Evolutionary conservation across 257 asterid species (phyloP).

Genomic region (Eustoma russellianum): DNA sequence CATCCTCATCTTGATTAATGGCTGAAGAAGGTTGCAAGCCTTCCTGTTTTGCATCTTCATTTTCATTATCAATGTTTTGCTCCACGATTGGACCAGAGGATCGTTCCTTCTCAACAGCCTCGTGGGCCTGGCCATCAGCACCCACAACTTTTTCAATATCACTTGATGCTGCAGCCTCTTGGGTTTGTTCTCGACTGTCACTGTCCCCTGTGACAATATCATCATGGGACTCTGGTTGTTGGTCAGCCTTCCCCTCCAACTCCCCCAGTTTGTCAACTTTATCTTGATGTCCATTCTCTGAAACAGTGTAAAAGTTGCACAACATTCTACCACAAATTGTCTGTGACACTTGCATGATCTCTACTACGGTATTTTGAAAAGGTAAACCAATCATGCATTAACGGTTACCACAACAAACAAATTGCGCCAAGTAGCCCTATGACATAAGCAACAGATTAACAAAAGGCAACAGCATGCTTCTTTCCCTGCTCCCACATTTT

Average conservation of each 20-base stretch:
- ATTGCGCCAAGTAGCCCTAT: too few species aligned
- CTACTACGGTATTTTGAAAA: too few species aligned
- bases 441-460: too few species aligned
- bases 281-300: conserved; percentile 24
- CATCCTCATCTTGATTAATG: conserved; percentile 38
- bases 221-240: conserved; percentile 18
- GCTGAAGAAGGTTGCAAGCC: conserved; percentile 31
- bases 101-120: conserved; percentile 13
- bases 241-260: conserved; percentile 14
- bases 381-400: too few species aligned
- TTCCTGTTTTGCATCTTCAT: conserved; percentile 27
- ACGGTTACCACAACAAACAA: too few species aligned
- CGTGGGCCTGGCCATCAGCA: conserved; percentile 11
- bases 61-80: conserved; percentile 18
- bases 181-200: conserved; percentile 24
- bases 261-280: conserved; percentile 10
- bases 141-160: conserved; percentile 19
- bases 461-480: too few species aligned
- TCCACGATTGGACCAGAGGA: conserved; percentile 25
- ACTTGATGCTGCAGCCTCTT: conserved; percentile 18
- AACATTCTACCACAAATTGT: too few species aligned
- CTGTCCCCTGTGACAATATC: conserved; percentile 13
- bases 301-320: neutral
- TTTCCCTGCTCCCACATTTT: too few species aligned
- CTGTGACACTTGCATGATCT: too few species aligned